phyloP scores from a whole-genome alignment of 306 rosid species.

The Inga laurina region DNA sequence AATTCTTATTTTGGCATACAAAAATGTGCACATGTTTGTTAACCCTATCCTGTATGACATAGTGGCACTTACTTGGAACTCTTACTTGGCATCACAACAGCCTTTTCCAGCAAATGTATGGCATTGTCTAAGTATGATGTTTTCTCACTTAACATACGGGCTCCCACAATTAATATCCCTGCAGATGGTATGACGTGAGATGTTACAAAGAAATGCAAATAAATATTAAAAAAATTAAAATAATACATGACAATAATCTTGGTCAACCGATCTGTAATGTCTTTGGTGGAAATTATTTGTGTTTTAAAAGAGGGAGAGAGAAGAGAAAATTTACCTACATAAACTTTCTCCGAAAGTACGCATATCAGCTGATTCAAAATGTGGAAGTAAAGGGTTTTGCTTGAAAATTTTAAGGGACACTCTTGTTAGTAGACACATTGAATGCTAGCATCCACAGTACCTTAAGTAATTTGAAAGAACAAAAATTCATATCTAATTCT shows the following conservation, averaged over 20 bases:
- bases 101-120: constrained; percentile 86
- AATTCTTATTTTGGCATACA: no score
- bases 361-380: constrained; percentile 85
- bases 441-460: constrained; percentile 21
- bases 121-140: constrained; percentile 94
- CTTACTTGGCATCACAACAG: constrained; percentile 99
- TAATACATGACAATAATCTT: constrained; percentile 22
- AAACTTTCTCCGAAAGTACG: constrained; percentile 88
- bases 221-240: background rate
- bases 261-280: constrained; percentile 11
- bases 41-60: constrained; percentile 21
- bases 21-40: background rate
- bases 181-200: constrained; percentile 27
- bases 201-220: constrained; percentile 25
- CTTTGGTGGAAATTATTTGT: background rate
- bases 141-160: constrained; percentile 95
- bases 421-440: constrained; percentile 24
- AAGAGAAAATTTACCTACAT: constrained; percentile 56
- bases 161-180: constrained; percentile 92
- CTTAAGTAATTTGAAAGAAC: constrained; percentile 17
- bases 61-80: constrained; percentile 82
- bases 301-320: background rate
- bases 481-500: background rate
- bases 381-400: constrained; percentile 74
- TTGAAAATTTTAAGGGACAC: constrained; percentile 44